Percentiles rank a stretch among this genome's conserved stretches.
Conservation (phyloP, 2,329 filamentous ascomycete species). For the Fusarium robinianum region DNA sequence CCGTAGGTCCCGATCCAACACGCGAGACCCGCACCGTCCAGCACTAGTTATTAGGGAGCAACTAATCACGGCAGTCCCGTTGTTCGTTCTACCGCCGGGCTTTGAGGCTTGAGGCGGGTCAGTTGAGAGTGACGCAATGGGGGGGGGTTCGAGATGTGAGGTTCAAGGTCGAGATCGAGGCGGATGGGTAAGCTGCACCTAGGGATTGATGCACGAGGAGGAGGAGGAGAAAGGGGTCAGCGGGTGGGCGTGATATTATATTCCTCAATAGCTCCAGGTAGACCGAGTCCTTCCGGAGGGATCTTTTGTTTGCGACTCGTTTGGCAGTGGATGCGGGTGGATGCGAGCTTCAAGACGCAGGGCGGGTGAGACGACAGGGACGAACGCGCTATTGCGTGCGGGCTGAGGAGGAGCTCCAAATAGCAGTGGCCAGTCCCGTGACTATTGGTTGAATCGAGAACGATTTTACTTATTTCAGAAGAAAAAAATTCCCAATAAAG, state of each 20-base stretch:
- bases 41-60: conserved; percentile 30
- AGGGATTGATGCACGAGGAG: not conserved
- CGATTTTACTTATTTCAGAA: conserved; percentile 22
- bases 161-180: not conserved
- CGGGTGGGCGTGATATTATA: conserved; percentile 1
- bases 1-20: conserved; percentile 36
- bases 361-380: conserved; percentile 25
- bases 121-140: conserved; percentile 24
- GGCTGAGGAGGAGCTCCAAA: not conserved
- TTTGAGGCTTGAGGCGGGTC: conserved; percentile 17
- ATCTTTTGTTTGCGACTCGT: no score
- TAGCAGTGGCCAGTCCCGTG: no score
- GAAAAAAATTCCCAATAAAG: conserved; percentile 16
- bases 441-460: no score
- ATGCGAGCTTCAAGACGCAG: conserved; percentile 10
- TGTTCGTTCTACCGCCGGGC: conserved; percentile 30
- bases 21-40: conserved; percentile 32
- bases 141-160: conserved; percentile 6
- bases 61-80: conserved; percentile 38
- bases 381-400: conserved; percentile 18
- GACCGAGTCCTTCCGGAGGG: no score
- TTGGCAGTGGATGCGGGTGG: conserved; percentile 6
- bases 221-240: not conserved
- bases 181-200: no score
- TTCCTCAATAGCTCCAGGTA: no score